phyloP scores from a whole-genome alignment of 2,329 filamentous ascomycete genomes.

The Penicillium sp. region DNA sequence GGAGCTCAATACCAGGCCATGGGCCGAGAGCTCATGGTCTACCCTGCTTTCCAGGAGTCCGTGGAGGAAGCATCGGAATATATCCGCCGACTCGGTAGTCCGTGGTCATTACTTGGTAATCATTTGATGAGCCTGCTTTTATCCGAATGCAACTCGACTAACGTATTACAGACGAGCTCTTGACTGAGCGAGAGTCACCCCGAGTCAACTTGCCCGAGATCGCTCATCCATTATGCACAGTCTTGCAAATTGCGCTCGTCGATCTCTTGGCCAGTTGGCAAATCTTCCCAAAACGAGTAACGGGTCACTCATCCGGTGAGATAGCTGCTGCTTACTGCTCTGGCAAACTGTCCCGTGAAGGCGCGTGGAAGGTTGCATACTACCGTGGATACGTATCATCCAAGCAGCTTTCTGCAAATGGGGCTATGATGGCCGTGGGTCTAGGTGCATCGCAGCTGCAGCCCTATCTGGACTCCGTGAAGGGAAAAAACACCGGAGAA shows the following conservation, averaged over 20 bases:
- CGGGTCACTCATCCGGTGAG: constrained; percentile 33
- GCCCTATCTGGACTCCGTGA: constrained; percentile 17
- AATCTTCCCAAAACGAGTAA: constrained; percentile 24
- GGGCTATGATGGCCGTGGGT: constrained; percentile 31
- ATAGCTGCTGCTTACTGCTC: constrained; percentile 48
- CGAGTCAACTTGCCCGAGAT: constrained; percentile 25
- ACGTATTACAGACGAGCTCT: constrained; percentile 22
- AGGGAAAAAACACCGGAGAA: constrained; percentile 11
- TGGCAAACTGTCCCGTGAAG: constrained; percentile 29
- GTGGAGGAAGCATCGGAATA: constrained; percentile 23
- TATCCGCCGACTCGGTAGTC: constrained; percentile 22
- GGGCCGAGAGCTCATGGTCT: constrained; percentile 30
- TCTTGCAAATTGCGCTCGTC: constrained; percentile 30
- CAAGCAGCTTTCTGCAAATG: constrained; percentile 16
- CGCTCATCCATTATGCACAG: constrained; percentile 28
- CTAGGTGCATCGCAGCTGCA: constrained; percentile 10
- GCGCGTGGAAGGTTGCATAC: constrained; percentile 29
- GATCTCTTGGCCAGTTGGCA: constrained; percentile 25
- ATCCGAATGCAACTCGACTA: not conserved
- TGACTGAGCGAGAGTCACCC: constrained; percentile 13
- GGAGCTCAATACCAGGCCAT: constrained; percentile 37
- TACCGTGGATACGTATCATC: constrained; percentile 26
- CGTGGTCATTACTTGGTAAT: constrained; percentile 22
- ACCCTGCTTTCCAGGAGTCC: constrained; percentile 18
- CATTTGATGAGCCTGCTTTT: not conserved